Evolutionary conservation across 75 land plant genomes (phyloP), one percentile per base, ranked within the genome.

Genomic region (Gnetum montanum): DNA sequence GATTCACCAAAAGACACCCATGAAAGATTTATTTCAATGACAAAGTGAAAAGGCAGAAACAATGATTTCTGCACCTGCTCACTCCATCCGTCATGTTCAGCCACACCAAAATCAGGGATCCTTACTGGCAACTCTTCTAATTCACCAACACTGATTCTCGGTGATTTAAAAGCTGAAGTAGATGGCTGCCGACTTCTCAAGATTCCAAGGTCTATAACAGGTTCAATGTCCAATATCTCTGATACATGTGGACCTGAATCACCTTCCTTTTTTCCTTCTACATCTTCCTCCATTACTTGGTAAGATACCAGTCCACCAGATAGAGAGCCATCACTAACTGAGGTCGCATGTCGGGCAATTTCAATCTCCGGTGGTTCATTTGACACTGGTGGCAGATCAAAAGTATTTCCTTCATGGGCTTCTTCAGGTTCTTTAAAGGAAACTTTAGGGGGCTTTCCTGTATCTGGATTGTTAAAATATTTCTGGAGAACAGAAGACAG

Each of bases 161-260:
- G 55, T 10, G 55, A 31, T 33, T 18, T 25, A 8, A 52, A 52
- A 31, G n/a, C 54, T 51, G 30, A 50, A 30, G 34, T 25, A 31
- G 1, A 10, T 33, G 34, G 34, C 22, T 33, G 36, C 18, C 5
- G 36, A 31, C 25, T 52, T 27, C 36, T 31, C 20, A 30, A 13
- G 36, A 19, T 15, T 33, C 29, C 55, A 33, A 52, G 37, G 19
- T 52, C 55, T 15, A 18, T 4, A 4, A 33, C 34, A 19, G 11
- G 2, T 31, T 52, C 55, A 19, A 36, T 34, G 23, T 27, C 23
- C 55, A 52, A 52, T n/a, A 33, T 19, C 2, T 52, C 55, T 31
- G 55, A 36, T 23, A 52, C 22, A 31, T 33, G 55, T 31, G 25
- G 4, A 31, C 34, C 36, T 33, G 34, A 52, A 34, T 33, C 37